Conservation (phyloP, 345 rosid genomes). For the Raphanus raphanistrum region DNA sequence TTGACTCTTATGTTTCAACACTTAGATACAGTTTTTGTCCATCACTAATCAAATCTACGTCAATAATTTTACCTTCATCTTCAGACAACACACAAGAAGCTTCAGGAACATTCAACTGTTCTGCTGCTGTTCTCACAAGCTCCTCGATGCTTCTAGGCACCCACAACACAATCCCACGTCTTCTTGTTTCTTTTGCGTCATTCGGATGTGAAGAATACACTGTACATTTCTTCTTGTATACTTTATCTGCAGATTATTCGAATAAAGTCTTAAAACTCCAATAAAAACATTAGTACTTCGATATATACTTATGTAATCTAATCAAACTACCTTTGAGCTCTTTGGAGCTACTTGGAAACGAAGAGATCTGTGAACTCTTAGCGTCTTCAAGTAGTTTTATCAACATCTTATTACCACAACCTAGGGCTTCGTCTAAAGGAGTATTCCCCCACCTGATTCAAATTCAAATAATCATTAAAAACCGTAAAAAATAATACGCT, state of each 20-base stretch:
- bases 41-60: slow-evolving; percentile 54
- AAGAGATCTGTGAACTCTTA: slow-evolving; percentile 47
- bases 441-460: slow-evolving; percentile 78
- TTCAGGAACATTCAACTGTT: slow-evolving; percentile 37
- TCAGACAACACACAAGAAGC: slow-evolving; percentile 51
- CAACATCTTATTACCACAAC: slow-evolving; percentile 56
- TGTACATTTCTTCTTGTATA: slow-evolving; percentile 53
- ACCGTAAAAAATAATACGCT: not conserved
- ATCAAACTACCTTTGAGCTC: slow-evolving; percentile 24
- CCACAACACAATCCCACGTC: slow-evolving; percentile 64
- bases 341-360: slow-evolving; percentile 32
- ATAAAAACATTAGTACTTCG: not conserved
- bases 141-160: slow-evolving; percentile 66
- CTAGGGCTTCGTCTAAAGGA: slow-evolving; percentile 63
- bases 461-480: not conserved
- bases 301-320: too few relatives aligned
- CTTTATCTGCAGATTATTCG: slow-evolving; percentile 28
- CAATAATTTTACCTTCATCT: slow-evolving; percentile 59
- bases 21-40: slow-evolving; percentile 62
- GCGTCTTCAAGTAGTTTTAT: slow-evolving; percentile 64
- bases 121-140: slow-evolving; percentile 48
- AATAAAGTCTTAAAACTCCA: not conserved
- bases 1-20: slow-evolving; percentile 22
- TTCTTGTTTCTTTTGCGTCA: slow-evolving; percentile 47
- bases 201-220: slow-evolving; percentile 61